Evolutionary conservation across 2,329 filamentous ascomycete genomes (phyloP).

Genomic region (Aureobasidium uvarum): DNA sequence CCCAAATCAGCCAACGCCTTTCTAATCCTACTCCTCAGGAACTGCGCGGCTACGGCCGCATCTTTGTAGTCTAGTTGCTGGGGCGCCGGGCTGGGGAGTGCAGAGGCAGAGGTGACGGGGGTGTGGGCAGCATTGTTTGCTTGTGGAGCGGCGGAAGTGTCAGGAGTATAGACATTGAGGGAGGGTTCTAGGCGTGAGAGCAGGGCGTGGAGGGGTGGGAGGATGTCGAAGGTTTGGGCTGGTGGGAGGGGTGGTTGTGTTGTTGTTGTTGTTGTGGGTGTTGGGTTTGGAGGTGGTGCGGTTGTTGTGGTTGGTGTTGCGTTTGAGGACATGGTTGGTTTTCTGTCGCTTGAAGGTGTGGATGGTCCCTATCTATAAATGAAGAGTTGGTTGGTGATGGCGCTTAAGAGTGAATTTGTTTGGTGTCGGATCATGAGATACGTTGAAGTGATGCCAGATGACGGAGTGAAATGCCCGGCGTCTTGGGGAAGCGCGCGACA

Average conservation of each 20-base stretch:
- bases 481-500: no score
- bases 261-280: conserved; percentile 36
- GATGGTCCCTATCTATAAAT: no score
- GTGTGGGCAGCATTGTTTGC: background rate
- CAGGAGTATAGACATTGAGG: conserved; percentile 26
- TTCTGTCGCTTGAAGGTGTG: background rate
- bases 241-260: conserved; percentile 64
- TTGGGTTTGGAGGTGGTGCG: conserved; percentile 15
- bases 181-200: conserved; percentile 62
- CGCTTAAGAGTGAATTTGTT: background rate
- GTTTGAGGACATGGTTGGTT: conserved; percentile 14
- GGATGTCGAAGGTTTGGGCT: conserved; percentile 79
- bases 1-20: conserved; percentile 67
- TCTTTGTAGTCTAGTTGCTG: conserved; percentile 64
- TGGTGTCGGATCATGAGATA: background rate
- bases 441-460: background rate
- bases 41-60: conserved; percentile 70
- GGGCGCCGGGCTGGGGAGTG: background rate
- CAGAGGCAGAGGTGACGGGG: background rate
- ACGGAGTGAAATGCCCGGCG: no score
- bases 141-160: conserved; percentile 9
- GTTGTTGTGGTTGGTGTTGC: conserved; percentile 30
- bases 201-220: conserved; percentile 76
- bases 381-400: background rate
- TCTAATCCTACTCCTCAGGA: conserved; percentile 71